These are phyloP conservation scores for Lepidium didymum DNA, from an alignment of 345 rosid genomes.

Conservation along the genomic window DNA sequence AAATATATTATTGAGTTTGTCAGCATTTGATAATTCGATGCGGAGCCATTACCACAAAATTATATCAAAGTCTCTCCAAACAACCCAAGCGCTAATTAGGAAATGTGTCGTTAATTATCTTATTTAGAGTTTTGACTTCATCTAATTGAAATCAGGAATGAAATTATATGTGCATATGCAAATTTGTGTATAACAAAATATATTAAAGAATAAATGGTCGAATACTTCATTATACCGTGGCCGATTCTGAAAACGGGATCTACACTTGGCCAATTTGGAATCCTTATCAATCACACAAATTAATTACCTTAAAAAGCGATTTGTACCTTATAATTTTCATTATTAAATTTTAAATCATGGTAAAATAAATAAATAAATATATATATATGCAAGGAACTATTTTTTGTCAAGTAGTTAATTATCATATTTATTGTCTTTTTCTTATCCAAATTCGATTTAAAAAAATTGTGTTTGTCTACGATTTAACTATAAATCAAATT, in stretches of 20 bases:
- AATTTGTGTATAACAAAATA: not conserved
- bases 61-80: slow-evolving; percentile 7
- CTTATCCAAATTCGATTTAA: too few relatives aligned
- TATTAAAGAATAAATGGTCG: too few relatives aligned
- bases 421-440: too few relatives aligned
- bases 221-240: too few relatives aligned
- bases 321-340: not conserved
- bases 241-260: not conserved
- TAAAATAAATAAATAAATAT: not conserved
- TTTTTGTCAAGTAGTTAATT: too few relatives aligned
- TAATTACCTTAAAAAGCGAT: not conserved
- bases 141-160: too few relatives aligned
- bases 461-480: too few relatives aligned
- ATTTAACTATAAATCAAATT: too few relatives aligned
- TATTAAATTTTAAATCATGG: not conserved
- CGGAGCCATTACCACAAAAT: slow-evolving; percentile 2
- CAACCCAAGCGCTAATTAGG: slow-evolving; percentile 14
- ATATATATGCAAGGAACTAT: too few relatives aligned
- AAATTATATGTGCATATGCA: not conserved
- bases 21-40: slow-evolving; percentile 18
- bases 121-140: not conserved
- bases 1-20: slow-evolving; percentile 1
- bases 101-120: not conserved
- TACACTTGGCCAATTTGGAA: slow-evolving; percentile 10
- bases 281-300: not conserved